A percentile compares a stretch with the other conserved stretches of the same genome.
Evolutionary conservation across 805 yeast species (phyloP).

Genomic region (Cyberlindnera japonica): DNA sequence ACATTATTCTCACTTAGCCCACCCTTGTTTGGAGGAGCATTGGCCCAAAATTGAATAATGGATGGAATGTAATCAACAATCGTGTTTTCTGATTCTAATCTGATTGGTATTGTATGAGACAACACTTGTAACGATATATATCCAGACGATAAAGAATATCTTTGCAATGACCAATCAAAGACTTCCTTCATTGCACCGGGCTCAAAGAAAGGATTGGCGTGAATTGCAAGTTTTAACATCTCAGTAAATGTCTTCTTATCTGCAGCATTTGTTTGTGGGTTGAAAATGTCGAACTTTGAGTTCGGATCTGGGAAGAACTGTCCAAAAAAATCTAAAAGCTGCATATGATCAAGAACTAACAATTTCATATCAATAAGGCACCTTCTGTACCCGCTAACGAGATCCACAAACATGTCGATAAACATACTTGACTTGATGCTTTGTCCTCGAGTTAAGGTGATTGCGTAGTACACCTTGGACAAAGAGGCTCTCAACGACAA

Average conservation of each 20-base stretch:
- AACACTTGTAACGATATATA: slow-evolving; percentile 49
- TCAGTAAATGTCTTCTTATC: slow-evolving; percentile 48
- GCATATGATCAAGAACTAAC: slow-evolving; percentile 34
- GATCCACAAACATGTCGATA: slow-evolving; percentile 53
- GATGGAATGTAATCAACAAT: slow-evolving; percentile 59
- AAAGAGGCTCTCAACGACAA: slow-evolving; percentile 54
- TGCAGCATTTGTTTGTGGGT: slow-evolving; percentile 25
- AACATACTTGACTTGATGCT: slow-evolving; percentile 55
- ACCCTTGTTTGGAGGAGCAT: slow-evolving; percentile 39
- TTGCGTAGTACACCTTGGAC: slow-evolving; percentile 64
- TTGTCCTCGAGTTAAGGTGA: slow-evolving; percentile 73
- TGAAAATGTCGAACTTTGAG: slow-evolving; percentile 41
- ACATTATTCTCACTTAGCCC: slow-evolving; percentile 56
- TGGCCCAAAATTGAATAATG: slow-evolving; percentile 69
- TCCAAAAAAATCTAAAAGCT: slow-evolving; percentile 30
- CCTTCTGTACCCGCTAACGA: slow-evolving; percentile 41
- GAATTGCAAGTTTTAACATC: slow-evolving; percentile 48
- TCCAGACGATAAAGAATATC: slow-evolving; percentile 52
- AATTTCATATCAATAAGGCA: slow-evolving; percentile 27
- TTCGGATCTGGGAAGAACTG: slow-evolving; percentile 45
- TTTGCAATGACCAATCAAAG: slow-evolving; percentile 47
- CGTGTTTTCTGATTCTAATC: slow-evolving; percentile 32
- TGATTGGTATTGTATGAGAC: slow-evolving; percentile 49
- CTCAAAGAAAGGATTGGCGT: slow-evolving; percentile 53
- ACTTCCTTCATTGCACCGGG: slow-evolving; percentile 43